These are phyloP conservation scores for Vigna angularis DNA, from an alignment of 306 rosid genomes.

Conservation along the genomic window DNA sequence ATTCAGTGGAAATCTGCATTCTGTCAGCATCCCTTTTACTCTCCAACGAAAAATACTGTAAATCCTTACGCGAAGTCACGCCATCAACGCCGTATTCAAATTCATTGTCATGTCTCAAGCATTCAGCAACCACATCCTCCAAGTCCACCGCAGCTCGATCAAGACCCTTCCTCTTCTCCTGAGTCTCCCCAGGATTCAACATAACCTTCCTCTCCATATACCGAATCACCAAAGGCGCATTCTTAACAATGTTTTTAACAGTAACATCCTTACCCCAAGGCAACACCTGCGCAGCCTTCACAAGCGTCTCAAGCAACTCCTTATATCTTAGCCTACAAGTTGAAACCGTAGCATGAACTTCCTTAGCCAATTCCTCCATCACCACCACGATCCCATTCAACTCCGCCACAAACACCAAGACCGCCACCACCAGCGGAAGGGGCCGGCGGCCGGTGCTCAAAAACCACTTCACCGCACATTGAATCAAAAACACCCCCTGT, in stretches of 20 bases:
- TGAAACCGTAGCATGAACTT: constrained; percentile 8
- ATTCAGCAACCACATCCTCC: too few species aligned
- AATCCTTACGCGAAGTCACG: background rate
- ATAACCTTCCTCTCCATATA: constrained; percentile 18
- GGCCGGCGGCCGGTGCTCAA: constrained; percentile 10
- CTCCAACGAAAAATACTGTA: background rate
- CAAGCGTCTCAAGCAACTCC: constrained; percentile 20
- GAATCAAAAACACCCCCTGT: constrained; percentile 13
- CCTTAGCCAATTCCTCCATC: constrained; percentile 18
- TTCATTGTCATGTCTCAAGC: background rate
- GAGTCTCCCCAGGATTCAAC: background rate
- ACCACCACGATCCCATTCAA: background rate
- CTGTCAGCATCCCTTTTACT: background rate
- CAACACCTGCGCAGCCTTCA: constrained; percentile 17
- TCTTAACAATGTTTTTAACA: background rate
- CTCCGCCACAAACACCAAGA: constrained; percentile 24
- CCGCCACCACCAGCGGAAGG: constrained; percentile 20
- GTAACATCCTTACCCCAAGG: constrained; percentile 23
- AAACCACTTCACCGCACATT: constrained; percentile 21
- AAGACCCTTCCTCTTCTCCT: too few species aligned
- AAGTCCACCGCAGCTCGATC: too few species aligned
- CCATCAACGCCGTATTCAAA: constrained; percentile 16
- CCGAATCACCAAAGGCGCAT: constrained; percentile 18
- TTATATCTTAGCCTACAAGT: constrained; percentile 6
- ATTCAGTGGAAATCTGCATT: background rate